These are phyloP conservation scores for Neurospora africana DNA, from an alignment of 495 filamentous ascomycete species.

Conservation along the genomic window DNA sequence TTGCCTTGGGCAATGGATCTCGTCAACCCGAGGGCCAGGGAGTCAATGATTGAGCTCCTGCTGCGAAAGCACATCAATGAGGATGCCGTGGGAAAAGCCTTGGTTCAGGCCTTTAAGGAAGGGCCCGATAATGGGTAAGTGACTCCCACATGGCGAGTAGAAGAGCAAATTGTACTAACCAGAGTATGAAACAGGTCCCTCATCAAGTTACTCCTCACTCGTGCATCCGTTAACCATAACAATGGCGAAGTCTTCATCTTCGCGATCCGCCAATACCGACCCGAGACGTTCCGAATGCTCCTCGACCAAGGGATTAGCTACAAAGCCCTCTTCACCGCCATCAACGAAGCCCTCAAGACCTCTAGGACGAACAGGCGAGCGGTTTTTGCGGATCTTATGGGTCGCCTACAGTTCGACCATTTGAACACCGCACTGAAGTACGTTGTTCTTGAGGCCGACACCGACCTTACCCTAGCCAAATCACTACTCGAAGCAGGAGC, in stretches of 20 bases:
- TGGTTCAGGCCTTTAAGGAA: slow-evolving; percentile 24
- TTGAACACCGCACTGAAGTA: slow-evolving; percentile 21
- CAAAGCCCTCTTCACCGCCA: slow-evolving; percentile 17
- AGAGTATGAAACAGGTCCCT: slow-evolving; percentile 2
- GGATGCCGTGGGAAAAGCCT: slow-evolving; percentile 21
- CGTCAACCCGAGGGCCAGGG: slow-evolving; percentile 2
- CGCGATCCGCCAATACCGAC: slow-evolving; percentile 16
- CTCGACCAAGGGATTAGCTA: slow-evolving; percentile 16
- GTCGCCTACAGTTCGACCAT: slow-evolving; percentile 16
- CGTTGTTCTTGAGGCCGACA: slow-evolving; percentile 11
- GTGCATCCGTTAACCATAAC: slow-evolving; percentile 21
- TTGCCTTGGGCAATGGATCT: slow-evolving; percentile 18
- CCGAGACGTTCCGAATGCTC: slow-evolving; percentile 16
- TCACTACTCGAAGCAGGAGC: slow-evolving; percentile 17
- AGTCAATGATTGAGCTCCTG: slow-evolving; percentile 2
- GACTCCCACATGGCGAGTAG: neutral
- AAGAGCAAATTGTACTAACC: neutral
- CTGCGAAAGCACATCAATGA: slow-evolving; percentile 17
- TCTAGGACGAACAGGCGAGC: slow-evolving; percentile 3
- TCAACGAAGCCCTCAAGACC: slow-evolving; percentile 14
- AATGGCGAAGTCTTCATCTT: slow-evolving; percentile 22
- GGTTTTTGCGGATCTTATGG: slow-evolving; percentile 11
- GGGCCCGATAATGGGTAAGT: slow-evolving; percentile 17
- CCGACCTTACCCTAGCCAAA: slow-evolving; percentile 13
- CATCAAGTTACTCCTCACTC: slow-evolving; percentile 13